phyloP scores from a whole-genome alignment of 1,284 basidiomycete genomes.

The Dichomitus squalens region DNA sequence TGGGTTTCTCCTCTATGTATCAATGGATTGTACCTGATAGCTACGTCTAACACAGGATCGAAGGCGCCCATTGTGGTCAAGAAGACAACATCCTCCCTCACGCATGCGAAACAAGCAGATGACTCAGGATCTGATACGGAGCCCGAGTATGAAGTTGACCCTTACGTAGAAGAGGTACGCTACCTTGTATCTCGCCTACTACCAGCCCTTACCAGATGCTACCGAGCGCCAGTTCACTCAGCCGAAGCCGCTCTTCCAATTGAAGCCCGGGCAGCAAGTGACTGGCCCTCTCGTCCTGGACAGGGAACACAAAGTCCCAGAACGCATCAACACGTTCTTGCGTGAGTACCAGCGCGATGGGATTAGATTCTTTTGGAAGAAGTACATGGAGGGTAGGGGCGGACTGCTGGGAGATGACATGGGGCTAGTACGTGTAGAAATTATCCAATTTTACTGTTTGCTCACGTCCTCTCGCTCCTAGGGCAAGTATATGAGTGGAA shows the following conservation, averaged over 20 bases:
- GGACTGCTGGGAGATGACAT: constrained; percentile 88
- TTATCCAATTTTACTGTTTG: background rate
- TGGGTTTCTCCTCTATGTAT: background rate
- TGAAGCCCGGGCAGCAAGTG: constrained; percentile 43
- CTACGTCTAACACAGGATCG: background rate
- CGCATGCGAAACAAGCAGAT: background rate
- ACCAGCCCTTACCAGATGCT: background rate
- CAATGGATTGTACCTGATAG: background rate
- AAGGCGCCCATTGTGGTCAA: background rate
- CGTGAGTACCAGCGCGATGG: constrained; percentile 87
- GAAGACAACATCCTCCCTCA: background rate
- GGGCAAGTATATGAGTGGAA: constrained; percentile 2
- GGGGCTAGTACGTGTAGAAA: constrained; percentile 64
- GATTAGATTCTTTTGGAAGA: constrained; percentile 71
- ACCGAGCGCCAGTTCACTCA: constrained; percentile 9
- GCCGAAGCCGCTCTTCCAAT: constrained; percentile 56
- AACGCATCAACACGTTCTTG: constrained; percentile 76
- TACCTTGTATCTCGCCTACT: background rate
- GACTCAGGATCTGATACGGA: constrained; percentile 26
- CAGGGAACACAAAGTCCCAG: constrained; percentile 55
- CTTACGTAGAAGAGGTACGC: constrained; percentile 10
- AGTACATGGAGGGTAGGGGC: constrained; percentile 64
- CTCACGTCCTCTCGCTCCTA: background rate
- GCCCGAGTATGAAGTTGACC: constrained; percentile 19
- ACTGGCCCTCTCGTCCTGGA: constrained; percentile 40